A percentile compares a stretch with the other conserved stretches of the same genome.
phyloP scores from a whole-genome alignment of 2,329 filamentous ascomycete species.

The Didymellaceae sp. region DNA sequence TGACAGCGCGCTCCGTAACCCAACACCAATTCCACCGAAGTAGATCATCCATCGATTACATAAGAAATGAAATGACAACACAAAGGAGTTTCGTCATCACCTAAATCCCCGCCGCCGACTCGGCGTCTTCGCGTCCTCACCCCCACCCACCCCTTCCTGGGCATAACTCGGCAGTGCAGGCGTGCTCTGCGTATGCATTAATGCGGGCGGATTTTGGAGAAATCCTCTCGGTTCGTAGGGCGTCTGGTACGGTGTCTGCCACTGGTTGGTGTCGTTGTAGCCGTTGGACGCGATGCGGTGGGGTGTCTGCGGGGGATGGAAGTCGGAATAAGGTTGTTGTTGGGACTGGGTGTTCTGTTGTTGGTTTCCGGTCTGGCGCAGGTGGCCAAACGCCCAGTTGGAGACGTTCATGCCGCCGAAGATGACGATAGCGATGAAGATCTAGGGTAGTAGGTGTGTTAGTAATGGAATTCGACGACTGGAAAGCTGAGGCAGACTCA shows the following conservation, averaged over 20 bases:
- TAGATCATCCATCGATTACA: no score
- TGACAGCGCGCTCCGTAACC: no score
- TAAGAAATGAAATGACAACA: no score
- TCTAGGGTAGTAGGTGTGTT: no score
- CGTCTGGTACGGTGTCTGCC: conserved; percentile 34
- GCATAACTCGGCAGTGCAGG: conserved; percentile 29
- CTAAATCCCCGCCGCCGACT: conserved; percentile 28
- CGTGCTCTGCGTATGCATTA: conserved; percentile 38
- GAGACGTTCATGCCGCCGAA: conserved; percentile 62
- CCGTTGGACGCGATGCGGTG: conserved; percentile 34
- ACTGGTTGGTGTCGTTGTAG: conserved; percentile 29
- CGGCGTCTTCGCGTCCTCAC: conserved; percentile 24
- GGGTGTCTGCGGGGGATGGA: conserved; percentile 39
- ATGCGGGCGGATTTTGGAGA: conserved; percentile 28
- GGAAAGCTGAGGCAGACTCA: conserved; percentile 50
- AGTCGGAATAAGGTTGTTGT: conserved; percentile 26
- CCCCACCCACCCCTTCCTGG: conserved; percentile 15
- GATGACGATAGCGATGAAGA: conserved; percentile 57
- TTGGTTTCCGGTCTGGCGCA: conserved; percentile 58
- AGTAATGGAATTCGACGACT: no score
- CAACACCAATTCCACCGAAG: no score
- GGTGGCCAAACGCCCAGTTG: conserved; percentile 66
- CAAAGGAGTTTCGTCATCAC: no score
- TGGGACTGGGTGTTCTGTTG: conserved; percentile 35
- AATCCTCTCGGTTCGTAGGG: conserved; percentile 30